Base-by-base conservation (phyloP, 108 stramenopile species). In the Conticribra weissflogii region DNA sequence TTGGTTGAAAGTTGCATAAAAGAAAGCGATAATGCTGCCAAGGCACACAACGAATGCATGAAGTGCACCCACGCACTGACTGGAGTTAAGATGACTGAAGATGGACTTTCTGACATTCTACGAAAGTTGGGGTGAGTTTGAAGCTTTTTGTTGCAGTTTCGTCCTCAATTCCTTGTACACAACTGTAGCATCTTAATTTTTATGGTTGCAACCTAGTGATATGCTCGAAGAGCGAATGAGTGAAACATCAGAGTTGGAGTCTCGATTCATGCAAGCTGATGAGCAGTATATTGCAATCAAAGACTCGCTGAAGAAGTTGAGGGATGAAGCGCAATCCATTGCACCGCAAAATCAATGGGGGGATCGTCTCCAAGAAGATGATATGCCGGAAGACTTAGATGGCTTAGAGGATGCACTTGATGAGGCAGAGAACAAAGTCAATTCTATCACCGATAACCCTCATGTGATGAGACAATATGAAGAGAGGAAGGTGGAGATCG, bases 401-500 rank as follows among this genome's bases (percentile, higher is more conserved):
- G 81, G 75, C 17, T 79, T 88, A 14, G 71, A 83, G 45, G 85
- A 74, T n/a, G 70, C 78, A 3, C 47, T 93, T 18, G 86, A 90
- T 23, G 92, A 88, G 31, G 76, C 85, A 0, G 64, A 83, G 54
- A 72, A 50, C 9, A 81, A 88, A 73, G 61, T 93, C 1, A 67
- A 81, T 34, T 36, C 56, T 2, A 89, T 88, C 66, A 51, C 68
- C 17, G 81, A 85, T 21, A 90, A 97, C 69, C 78, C 81, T 0
- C 75, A 84, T 59, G 91, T 87, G 19, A 60, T 93, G 41, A 76
- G 78, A 9, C 72, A 71, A 28, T 87, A 92, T 54, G 85, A 92
- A 72, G 54, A 73, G 63, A 79, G 83, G 16, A 62, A 83, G 66
- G 66, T 56, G 34, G 84, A 92, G 56, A 79, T 89, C 30, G 89